phyloP scores from a whole-genome alignment of 2,329 filamentous ascomycete genomes.

The Herpotrichia juniperi region DNA sequence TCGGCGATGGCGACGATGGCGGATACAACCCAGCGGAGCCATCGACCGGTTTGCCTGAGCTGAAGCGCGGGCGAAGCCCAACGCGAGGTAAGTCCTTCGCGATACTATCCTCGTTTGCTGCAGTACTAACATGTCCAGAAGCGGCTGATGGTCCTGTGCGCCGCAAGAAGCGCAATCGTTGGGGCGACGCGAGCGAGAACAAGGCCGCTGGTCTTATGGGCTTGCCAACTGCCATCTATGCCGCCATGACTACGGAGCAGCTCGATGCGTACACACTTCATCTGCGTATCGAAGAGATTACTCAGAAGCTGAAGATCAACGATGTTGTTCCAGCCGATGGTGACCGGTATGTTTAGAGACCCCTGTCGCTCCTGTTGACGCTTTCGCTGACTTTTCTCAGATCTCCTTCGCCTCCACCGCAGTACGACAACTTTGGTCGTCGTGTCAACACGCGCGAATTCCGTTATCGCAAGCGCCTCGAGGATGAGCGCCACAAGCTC shows the following conservation, averaged over 20 bases:
- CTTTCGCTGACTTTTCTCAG: constrained; percentile 53
- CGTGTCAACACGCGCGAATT: constrained; percentile 99
- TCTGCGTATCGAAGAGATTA: constrained; percentile 97
- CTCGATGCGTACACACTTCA: constrained; percentile 96
- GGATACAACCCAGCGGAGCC: constrained; percentile 54
- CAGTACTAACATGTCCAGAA: constrained; percentile 19
- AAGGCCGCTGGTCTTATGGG: constrained; percentile 99
- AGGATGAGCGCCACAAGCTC: constrained; percentile 98
- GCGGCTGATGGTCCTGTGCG: constrained; percentile 76
- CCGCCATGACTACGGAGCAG: constrained; percentile 98
- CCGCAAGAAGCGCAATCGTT: constrained; percentile 98
- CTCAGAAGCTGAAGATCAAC: constrained; percentile 98
- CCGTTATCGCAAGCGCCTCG: constrained; percentile 95
- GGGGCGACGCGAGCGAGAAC: constrained; percentile 97
- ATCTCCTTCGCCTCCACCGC: constrained; percentile 92
- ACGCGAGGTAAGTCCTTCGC: constrained; percentile 68
- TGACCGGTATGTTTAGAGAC: constrained; percentile 72
- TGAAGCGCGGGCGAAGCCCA: constrained; percentile 92
- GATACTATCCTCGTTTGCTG: background rate
- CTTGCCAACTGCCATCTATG: constrained; percentile 91
- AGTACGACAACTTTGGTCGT: constrained; percentile 99
- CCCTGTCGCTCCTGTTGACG: background rate
- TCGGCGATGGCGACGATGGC: constrained; percentile 67
- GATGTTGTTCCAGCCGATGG: constrained; percentile 97
- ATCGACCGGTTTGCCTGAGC: constrained; percentile 54